phyloP scores from a whole-genome alignment of 495 filamentous ascomycete genomes.

The Neurospora intermedia region DNA sequence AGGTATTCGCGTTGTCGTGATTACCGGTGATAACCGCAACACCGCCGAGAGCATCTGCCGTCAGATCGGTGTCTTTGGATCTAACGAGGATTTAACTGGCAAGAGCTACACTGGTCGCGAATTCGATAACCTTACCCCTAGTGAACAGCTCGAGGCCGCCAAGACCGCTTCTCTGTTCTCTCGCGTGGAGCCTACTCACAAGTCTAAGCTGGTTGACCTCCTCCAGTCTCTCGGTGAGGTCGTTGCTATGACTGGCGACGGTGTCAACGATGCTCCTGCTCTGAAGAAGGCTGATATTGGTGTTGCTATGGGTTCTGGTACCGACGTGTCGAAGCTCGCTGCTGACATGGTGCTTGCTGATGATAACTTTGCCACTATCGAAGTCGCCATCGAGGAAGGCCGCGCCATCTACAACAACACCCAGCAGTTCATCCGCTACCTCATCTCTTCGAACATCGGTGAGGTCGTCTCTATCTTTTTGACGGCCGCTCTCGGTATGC shows the following conservation, averaged over 20 bases:
- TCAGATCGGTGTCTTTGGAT: slow-evolving; percentile 86
- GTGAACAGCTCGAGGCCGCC: slow-evolving; percentile 71
- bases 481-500: slow-evolving; percentile 94
- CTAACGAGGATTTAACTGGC: slow-evolving; percentile 69
- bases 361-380: slow-evolving; percentile 98
- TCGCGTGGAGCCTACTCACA: slow-evolving; percentile 91
- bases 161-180: slow-evolving; percentile 88
- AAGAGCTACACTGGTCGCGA: slow-evolving; percentile 95
- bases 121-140: slow-evolving; percentile 75
- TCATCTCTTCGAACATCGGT: slow-evolving; percentile 98
- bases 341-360: slow-evolving; percentile 98
- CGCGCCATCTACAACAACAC: slow-evolving; percentile 99
- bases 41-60: slow-evolving; percentile 97
- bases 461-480: slow-evolving; percentile 99
- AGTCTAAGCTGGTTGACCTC: slow-evolving; percentile 91
- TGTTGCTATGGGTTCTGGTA: slow-evolving; percentile 97
- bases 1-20: slow-evolving; percentile 93
- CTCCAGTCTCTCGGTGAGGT: slow-evolving; percentile 89
- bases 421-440: slow-evolving; percentile 97
- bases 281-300: slow-evolving; percentile 99
- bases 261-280: slow-evolving; percentile 97
- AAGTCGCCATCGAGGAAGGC: slow-evolving; percentile 91
- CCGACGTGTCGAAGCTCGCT: slow-evolving; percentile 92
- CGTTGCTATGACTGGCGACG: slow-evolving; percentile 98
- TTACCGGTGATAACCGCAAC: slow-evolving; percentile 95